A percentile compares a stretch with the other conserved stretches of the same genome.
Conservation (phyloP, 179 eudicot species). For the Spergularia azorica region DNA sequence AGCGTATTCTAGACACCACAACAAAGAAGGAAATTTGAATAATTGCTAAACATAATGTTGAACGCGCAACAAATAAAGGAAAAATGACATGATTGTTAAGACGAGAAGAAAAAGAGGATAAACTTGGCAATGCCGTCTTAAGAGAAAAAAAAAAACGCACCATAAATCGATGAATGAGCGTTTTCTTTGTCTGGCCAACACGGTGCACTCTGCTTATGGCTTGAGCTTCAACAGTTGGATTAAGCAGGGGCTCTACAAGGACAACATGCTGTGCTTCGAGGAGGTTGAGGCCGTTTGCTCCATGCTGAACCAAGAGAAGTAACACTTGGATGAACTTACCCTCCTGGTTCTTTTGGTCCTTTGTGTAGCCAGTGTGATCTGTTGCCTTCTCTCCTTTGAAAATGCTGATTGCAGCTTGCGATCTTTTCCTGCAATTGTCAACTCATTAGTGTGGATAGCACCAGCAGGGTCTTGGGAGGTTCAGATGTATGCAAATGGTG, state of each 20-base stretch:
- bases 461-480: background rate
- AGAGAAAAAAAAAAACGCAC: slow-evolving; percentile 38
- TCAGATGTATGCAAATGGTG: background rate
- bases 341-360: slow-evolving; percentile 29
- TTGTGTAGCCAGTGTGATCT: slow-evolving; percentile 28
- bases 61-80: too few relatives aligned
- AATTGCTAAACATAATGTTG: background rate
- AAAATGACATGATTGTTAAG: too few relatives aligned
- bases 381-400: slow-evolving; percentile 62
- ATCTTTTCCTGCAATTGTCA: slow-evolving; percentile 49
- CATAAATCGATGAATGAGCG: slow-evolving; percentile 84
- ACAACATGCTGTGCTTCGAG: slow-evolving; percentile 97
- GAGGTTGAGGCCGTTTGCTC: slow-evolving; percentile 96
- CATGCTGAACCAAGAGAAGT: slow-evolving; percentile 79
- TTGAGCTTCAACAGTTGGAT: slow-evolving; percentile 98
- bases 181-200: slow-evolving; percentile 75
- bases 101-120: background rate
- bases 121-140: background rate
- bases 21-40: background rate
- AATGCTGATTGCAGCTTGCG: slow-evolving; percentile 67
- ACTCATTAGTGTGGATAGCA: background rate
- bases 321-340: slow-evolving; percentile 59
- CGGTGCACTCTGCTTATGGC: slow-evolving; percentile 95
- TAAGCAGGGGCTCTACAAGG: slow-evolving; percentile 92
- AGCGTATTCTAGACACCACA: background rate